Base-by-base conservation (phyloP, 768 basidiomycete genomes). In the Mycena kentingensis region DNA sequence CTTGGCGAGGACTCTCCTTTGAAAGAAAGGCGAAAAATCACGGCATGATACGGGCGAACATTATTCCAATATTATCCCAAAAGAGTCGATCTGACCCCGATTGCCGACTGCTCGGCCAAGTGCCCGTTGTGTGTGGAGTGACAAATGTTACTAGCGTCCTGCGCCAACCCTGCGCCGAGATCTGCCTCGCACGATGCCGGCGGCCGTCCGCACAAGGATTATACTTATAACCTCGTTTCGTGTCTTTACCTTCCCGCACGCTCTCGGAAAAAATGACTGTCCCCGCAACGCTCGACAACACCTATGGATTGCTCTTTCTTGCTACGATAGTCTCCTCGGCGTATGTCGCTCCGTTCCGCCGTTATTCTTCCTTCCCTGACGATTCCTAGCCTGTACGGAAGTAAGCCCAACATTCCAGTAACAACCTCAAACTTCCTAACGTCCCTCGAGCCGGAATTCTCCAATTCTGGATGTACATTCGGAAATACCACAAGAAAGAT, bases 401-500 rank as follows among this genome's bases (percentile, higher is more conserved):
- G 57, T 58, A 21, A 37, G 57, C 34, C 13, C 16, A n/a, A 5
- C 22, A n/a, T n/a, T n/a, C n/a, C n/a, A n/a, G n/a, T n/a, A n/a
- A n/a, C n/a, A n/a, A n/a, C n/a, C n/a, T n/a, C n/a, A n/a, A n/a
- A n/a, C n/a, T n/a, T n/a, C n/a, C n/a, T n/a, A n/a, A n/a, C n/a
- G n/a, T n/a, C n/a, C n/a, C n/a, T n/a, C 3, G 16, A 58, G 57
- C 49, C 29, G 57, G 52, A 18, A 51, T 51, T 11, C 28, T 58
- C 28, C 57, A 58, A 36, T 58, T 58, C 31, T 58, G 53, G 52
- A 51, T 54, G 49, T 58, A 54, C 41, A 54, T 58, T 22, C 57
- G 57, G 12, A 54, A 52, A 37, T 58, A 58, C 16, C 57, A 58
- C 31, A 24, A 38, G 3, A 41, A 41, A 15, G 57, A 58, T 50